Evolutionary conservation across 176 grass and related monocot species (phyloP), one percentile per base, ranked within the genome.

Genomic region (Alopecurus myosuroides): DNA sequence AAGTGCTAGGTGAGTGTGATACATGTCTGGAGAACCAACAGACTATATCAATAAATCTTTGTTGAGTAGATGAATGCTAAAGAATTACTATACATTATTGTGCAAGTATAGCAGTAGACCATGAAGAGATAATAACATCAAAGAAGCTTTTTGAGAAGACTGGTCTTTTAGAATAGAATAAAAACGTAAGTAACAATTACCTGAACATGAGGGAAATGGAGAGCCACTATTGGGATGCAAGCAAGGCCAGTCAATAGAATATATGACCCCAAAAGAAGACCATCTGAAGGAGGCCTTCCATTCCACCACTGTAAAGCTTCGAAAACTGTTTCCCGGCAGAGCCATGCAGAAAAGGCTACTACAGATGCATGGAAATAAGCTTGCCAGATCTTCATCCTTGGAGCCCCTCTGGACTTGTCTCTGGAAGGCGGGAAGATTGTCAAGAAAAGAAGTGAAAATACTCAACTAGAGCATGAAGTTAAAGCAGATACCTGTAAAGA

Each of bases 221-320:
- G 82, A 73, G 85, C 81, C 9, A 94, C 88, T 78, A 99, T 99
- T 33, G 97, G 94, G 70, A 96, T 90, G 72, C 94, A 99, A 84
- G 94, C 94, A 68, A 89, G 37, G 61, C 91, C 94, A 75, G 86
- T 81, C 68, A 99, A 83, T 11, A 99, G 81, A 91, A 96, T 92
- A 83, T 89, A 95, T 55, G 91, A 94, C 49, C 97, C 97, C 82
- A 99, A 83, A 85, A 99, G 87, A 52, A 99, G 71, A 62, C 97
- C 90, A 90, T 99, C 93, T 80, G 86, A 92, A 88, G 97, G 97
- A 84, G 97, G 86, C 77, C 88, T 94, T 86, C 97, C 97, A 80
- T 94, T 93, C 90, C 94, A 93, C 93, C 93, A 99, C 63, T 99
- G 93, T 74, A 99, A 87, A 89, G 91, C 91, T 92, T 99, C 93